Base-by-base conservation (phyloP, 768 basidiomycete genomes). In the Tricholoma sp. region DNA sequence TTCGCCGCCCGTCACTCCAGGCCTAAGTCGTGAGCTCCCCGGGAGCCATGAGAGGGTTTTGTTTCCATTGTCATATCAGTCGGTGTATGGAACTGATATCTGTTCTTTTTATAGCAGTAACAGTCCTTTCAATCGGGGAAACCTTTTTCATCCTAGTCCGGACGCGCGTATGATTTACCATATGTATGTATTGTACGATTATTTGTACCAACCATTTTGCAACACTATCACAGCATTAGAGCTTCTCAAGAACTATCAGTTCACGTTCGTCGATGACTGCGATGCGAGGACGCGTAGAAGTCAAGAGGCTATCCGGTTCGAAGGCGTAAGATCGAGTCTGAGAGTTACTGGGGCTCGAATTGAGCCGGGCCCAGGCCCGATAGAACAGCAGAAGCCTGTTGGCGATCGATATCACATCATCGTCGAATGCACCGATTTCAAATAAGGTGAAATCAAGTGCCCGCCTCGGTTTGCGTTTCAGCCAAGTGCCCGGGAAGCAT, bases 11-110 rank as follows among this genome's bases (percentile, higher is more conserved):
- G 16, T 50, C 8, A 4, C n/a, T 29, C 16, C 14, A 18, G 29
- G 9, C 29, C n/a, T 31, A 50, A 31, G 47, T 10, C 27, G n/a
- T 50, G 29, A 29, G 4, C n/a, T 31, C 47, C 24, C 10, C 4
- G 22, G 24, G 46, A 47, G 47, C n/a, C 24, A 22, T 46, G 47
- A 49, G 47, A n/a, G 47, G 47, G 47, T 50, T 50, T 50, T 50
- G 47, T 29, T 50, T 31, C 29, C 27, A 14, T 50, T 29, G 31
- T 32, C 31, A 31, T 50, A 27, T 18, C 27, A 12, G 7, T 18
- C n/a, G 5, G 11, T 18, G 8, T 7, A 10, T 31, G 27, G 7
- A 3, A n/a, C 47, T 50, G 10, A 50, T 18, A 14, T n/a, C 18
- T 19, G 7, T 49, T 49, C 47, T 46, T 46, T 46, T 9, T 29